These are phyloP conservation scores for Solanum chilense DNA, from an alignment of 257 asterid genomes.

Conservation along the genomic window DNA sequence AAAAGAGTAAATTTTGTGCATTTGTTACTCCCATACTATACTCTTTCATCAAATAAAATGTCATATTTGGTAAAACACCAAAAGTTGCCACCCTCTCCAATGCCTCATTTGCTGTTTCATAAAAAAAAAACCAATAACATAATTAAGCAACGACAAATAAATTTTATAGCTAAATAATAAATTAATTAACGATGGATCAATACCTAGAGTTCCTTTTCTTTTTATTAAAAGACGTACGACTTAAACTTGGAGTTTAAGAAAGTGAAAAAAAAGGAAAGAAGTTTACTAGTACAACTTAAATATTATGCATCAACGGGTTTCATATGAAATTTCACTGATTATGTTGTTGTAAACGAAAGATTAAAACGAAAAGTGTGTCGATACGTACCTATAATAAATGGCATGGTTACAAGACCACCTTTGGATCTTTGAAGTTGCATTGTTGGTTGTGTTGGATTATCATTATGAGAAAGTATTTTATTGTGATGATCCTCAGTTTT, in stretches of 20 bases:
- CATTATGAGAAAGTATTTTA: not conserved
- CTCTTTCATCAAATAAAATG: constrained; percentile 41
- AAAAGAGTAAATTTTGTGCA: constrained; percentile 32
- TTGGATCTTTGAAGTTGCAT: not conserved
- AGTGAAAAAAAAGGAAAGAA: not conserved
- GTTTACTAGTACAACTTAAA: too few relatives aligned
- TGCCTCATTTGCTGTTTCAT: constrained; percentile 42
- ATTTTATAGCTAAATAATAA: not conserved
- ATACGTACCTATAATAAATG: constrained; percentile 49
- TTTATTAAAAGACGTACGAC: not conserved
- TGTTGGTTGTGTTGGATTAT: not conserved
- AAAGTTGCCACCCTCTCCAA: constrained; percentile 55
- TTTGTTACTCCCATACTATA: constrained; percentile 30
- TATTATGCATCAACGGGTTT: not conserved
- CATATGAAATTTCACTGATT: not conserved
- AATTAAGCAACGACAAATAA: not conserved
- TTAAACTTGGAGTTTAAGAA: not conserved
- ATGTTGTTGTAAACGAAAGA: not conserved
- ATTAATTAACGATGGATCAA: not conserved
- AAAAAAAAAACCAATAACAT: not conserved
- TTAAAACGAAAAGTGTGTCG: not conserved
- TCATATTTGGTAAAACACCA: constrained; percentile 53
- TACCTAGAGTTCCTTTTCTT: not conserved
- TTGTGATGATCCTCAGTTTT: not conserved
- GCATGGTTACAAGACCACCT: constrained; percentile 59